Evolutionary conservation across 352 stramenopile species (phyloP), one percentile per base, ranked within the genome.

Genomic region (Phytophthora syringae): DNA sequence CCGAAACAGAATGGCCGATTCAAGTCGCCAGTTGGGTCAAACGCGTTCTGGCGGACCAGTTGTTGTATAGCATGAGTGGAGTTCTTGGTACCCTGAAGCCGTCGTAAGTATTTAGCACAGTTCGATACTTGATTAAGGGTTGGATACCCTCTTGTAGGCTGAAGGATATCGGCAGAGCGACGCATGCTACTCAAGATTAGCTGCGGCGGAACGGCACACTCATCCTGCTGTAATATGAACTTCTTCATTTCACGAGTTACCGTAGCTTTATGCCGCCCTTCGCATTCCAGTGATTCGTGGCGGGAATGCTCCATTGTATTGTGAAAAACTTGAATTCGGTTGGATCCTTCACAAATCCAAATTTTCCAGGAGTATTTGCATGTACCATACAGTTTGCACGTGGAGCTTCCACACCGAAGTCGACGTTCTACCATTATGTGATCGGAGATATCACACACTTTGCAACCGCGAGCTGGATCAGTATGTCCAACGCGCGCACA

Each of bases 151-250:
- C 47, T 4, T 11, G 7, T 37, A 9, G 56, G 47, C 7, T 32
- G n/a, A 7, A 53, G 2, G 3, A 65, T 59, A 21, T 65, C 48
- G 3, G 24, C 22, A 16, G 12, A 52, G 3, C 37, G 24, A 13
- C 47, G 25, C 47, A 57, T 52, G n/a, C n/a, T 58, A n/a, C 48
- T 45, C 13, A 42, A 16, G 20, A 64, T 52, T 0, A 64, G 25
- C n/a, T 53, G 47, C 11, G 48, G 49, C 7, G 58, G 30, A 25
- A 66, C 22, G 5, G 20, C 48, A 21, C 57, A 59, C 15, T 64
- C 57, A 18, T 64, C 39, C 37, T 58, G 47, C n/a, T 64, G 47
- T 2, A 64, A 40, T 37, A 58, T 53, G 22, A 27, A 48, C 22
- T 52, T 37, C 18, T 65, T 65, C 57, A 47, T 58, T 24, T 51